These are phyloP conservation scores for Baorangia bicolor DNA, from an alignment of 768 basidiomycete genomes.

Conservation along the genomic window DNA sequence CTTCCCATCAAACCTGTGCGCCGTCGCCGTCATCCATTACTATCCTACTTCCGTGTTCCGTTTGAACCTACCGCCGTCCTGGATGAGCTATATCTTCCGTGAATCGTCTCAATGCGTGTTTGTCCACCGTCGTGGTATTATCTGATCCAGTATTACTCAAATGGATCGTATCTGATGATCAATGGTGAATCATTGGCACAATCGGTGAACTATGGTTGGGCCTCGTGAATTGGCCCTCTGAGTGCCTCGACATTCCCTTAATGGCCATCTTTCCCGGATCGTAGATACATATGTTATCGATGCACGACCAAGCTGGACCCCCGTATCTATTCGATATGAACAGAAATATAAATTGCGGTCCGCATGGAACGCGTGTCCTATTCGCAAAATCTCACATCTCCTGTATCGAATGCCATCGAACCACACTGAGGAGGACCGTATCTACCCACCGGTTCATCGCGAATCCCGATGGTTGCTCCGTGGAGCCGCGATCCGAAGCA, in stretches of 20 bases:
- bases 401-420: neutral
- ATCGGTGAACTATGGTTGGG: neutral
- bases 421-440: neutral
- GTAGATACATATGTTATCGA: neutral
- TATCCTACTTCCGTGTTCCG: slow-evolving; percentile 3
- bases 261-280: slow-evolving; percentile 7
- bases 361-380: neutral
- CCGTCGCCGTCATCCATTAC: slow-evolving; percentile 3
- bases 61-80: neutral
- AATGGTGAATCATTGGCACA: neutral
- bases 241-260: neutral
- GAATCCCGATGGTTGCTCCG: slow-evolving; percentile 19
- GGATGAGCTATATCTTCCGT: slow-evolving; percentile 5
- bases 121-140: neutral
- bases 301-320: neutral
- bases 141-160: neutral
- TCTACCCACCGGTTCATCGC: slow-evolving; percentile 1
- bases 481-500: slow-evolving; percentile 2
- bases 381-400: neutral
- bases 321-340: neutral
- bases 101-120: neutral
- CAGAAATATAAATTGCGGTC: no score
- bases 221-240: neutral
- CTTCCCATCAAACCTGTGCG: slow-evolving; percentile 3
- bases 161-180: slow-evolving; percentile 15